Evolutionary conservation across 139 green algal species (phyloP).

Genomic region (Chlorella sp.): DNA sequence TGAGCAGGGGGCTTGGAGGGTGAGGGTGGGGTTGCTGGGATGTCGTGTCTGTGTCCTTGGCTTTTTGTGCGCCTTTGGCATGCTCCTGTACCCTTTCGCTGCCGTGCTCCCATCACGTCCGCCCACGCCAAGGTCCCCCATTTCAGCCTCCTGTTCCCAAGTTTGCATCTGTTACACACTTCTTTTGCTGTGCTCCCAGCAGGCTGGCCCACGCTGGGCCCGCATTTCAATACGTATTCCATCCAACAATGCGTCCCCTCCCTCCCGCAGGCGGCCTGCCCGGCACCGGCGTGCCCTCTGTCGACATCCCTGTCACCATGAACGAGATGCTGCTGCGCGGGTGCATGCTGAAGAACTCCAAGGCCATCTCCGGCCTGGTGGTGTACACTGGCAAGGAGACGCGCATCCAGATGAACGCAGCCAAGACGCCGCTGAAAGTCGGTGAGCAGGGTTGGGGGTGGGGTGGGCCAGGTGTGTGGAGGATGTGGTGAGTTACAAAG

Average conservation of each 20-base stretch:
- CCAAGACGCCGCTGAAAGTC: slow-evolving; percentile 75
- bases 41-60: too few species aligned
- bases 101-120: too few species aligned
- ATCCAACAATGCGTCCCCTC: neutral
- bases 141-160: too few species aligned
- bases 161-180: too few species aligned
- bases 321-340: slow-evolving; percentile 83
- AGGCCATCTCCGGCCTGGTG: slow-evolving; percentile 77
- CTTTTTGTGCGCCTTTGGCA: too few species aligned
- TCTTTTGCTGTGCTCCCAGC: neutral
- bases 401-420: slow-evolving; percentile 90
- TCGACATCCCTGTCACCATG: slow-evolving; percentile 57
- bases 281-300: neutral
- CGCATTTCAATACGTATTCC: neutral
- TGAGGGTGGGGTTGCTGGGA: neutral
- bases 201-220: too few species aligned
- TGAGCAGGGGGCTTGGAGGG: slow-evolving; percentile 15
- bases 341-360: slow-evolving; percentile 91
- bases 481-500: neutral
- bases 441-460: slow-evolving; percentile 29
- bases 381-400: slow-evolving; percentile 93
- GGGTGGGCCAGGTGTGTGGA: neutral
- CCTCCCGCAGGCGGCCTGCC: neutral
- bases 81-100: too few species aligned
- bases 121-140: too few species aligned